A percentile compares a stretch with the other conserved stretches of the same genome.
Evolutionary conservation across 305 asterid species (phyloP).

Genomic region (Fraxinus sp.): DNA sequence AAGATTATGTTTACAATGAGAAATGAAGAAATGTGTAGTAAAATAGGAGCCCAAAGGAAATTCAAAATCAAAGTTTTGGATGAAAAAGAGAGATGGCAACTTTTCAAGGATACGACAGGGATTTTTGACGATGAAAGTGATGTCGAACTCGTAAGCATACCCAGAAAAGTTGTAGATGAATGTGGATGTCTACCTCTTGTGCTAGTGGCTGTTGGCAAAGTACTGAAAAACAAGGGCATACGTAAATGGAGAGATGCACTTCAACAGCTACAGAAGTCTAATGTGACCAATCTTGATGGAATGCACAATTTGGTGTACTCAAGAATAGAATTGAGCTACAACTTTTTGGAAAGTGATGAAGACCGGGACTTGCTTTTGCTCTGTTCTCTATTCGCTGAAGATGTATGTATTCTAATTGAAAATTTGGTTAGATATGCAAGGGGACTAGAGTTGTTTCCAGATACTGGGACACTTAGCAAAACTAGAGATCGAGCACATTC

Average conservation of each 20-base stretch:
- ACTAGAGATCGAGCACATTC: neutral
- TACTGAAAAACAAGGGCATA: neutral
- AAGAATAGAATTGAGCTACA: conserved; percentile 5
- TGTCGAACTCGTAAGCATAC: neutral
- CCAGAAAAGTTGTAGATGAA: neutral
- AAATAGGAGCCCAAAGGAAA: neutral
- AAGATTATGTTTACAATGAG: conserved; percentile 18
- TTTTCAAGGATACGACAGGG: conserved; percentile 4
- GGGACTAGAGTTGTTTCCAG: conserved; percentile 2
- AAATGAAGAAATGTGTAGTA: neutral
- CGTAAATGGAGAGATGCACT: neutral
- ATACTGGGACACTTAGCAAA: neutral
- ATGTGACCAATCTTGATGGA: neutral
- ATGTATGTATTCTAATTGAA: conserved; percentile 16
- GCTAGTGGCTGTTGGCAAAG: neutral
- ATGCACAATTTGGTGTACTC: neutral
- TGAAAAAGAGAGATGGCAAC: conserved; percentile 13
- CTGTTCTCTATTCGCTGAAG: conserved; percentile 18
- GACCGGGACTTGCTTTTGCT: neutral
- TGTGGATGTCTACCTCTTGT: neutral
- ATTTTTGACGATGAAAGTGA: neutral
- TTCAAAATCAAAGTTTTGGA: neutral
- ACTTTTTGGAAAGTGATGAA: neutral
- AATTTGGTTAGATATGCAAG: neutral
- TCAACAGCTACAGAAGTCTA: neutral